Evolutionary conservation across 305 asterid genomes (phyloP).

Genomic region (Andrographis paniculata): DNA sequence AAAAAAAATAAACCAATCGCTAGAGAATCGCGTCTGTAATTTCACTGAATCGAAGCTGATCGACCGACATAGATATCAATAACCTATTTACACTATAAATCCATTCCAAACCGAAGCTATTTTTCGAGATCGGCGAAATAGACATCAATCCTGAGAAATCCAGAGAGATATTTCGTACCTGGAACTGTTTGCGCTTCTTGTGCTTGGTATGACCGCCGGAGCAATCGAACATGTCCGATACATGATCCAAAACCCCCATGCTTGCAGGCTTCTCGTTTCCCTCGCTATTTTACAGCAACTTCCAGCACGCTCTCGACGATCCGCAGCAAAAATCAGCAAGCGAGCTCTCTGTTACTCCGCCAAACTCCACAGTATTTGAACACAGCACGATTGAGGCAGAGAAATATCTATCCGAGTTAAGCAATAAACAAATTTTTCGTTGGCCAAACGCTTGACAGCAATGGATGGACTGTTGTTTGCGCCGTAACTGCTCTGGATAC

Average conservation of each 20-base stretch:
- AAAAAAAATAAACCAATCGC: background rate
- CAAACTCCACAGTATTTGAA: too few species aligned
- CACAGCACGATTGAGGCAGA: too few species aligned
- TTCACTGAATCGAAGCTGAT: too few species aligned
- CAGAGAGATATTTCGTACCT: background rate
- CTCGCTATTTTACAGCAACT: background rate
- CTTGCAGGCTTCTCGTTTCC: background rate
- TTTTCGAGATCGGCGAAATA: background rate
- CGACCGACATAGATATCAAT: background rate
- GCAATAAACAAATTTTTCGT: too few species aligned
- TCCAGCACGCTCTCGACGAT: background rate
- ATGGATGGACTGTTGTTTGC: too few species aligned
- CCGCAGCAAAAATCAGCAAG: background rate
- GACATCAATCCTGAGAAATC: background rate
- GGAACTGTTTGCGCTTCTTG: slow-evolving; percentile 12
- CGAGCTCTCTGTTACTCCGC: too few species aligned
- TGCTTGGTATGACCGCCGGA: slow-evolving; percentile 5
- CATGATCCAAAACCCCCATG: slow-evolving; percentile 11
- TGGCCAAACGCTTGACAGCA: too few species aligned
- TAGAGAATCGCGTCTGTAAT: background rate
- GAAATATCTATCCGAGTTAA: too few species aligned
- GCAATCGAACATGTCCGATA: slow-evolving; percentile 11
- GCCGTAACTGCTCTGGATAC: too few species aligned
- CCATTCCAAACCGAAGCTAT: background rate
- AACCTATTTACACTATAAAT: too few species aligned